Base-by-base conservation (phyloP, 2,329 filamentous ascomycete species). In the Talaromyces rugulosus region DNA sequence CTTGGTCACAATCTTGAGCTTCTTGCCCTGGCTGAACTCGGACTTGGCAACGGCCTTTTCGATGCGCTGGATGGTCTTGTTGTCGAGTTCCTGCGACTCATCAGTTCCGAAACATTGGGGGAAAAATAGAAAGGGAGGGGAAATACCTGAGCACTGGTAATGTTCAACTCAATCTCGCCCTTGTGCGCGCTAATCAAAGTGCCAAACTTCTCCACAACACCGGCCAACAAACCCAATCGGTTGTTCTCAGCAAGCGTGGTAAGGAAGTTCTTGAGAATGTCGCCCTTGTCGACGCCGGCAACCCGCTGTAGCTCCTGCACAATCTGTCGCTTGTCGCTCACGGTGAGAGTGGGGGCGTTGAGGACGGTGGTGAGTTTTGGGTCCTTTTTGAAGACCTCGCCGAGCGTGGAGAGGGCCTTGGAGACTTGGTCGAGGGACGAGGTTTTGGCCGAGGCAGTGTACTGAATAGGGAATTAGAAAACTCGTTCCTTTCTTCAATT, bases 1-100 rank as follows among this genome's bases (percentile, higher is more conserved):
- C 85, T 92, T 89, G 82, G 96, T 90, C 71, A 92, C 91, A 72
- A 98, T 90, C 89, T 96, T 98, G 80, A 98, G 87, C 85, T 96
- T 98, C 89, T 97, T 93, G 83, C 93, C 93, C 78, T 90, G 86
- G 75, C 89, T 88, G 82, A 92, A 96, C 76, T 88, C 80, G 66
- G 92, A 96, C 86, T 97, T 98, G 81, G 88, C 77, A 72, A 98
- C 88, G 71, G 93, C 92, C 69, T 82, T 81, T 85, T 99, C 93
- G 70, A 99, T 87, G 75, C 95, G 90, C 78, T 79, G 83, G 72
- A 99, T 86, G 66, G 90, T 92, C 85, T 88, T 93, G 83, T 81
- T 86, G 80, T 99, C 95, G 74, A 99, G 88, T 77, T 89, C 84
- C 90, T 95, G 68, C 66, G 59, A 18, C 16, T 16, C 42, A 27